Evolutionary conservation across 768 basidiomycete genomes (phyloP), one percentile per base, ranked within the genome.

Genomic region (Pleurotus pulmonarius): DNA sequence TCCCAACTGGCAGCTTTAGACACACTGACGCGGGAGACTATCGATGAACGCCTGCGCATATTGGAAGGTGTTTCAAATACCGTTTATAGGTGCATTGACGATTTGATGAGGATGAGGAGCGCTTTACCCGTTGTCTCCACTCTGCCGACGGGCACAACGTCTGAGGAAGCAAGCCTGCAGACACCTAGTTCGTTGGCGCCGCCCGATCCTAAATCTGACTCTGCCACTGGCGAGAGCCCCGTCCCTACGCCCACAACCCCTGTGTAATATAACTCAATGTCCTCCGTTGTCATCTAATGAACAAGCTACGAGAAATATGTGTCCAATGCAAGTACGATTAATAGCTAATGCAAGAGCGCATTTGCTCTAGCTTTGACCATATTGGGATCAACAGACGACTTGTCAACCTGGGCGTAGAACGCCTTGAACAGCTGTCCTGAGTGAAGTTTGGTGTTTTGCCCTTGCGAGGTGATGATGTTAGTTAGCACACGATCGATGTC

Each of bases 31-130:
- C 76, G 90, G 54, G 88, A 90, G 61, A 88, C 88, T 5, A 88
- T 97, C 48, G 91, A 94, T 61, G 92, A 94, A 63, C 82, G 92
- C 55, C 70, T 98, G 59, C 78, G 84, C 43, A 79, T 92, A 39
- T 72, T 98, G 38, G 87, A 93, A 70, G 81, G 84, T 15, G 87
- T 95, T 39, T 90, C 92, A 39, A 76, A 76, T 38, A 80, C 85
- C 3, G 75, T 94, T n/a, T 83, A 83, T 65, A 77, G 79, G 16
- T 87, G 92, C 63, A 80, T 92, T 54, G 87, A 90, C 60, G 92
- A 97, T 62, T 76, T 97, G 59, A 80, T 87, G 67, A 75, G 83
- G 61, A 75, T 92, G 67, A 74, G 89, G 61, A 92, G 90, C 62
- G 76, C 82, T n/a, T 70, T 93, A 29, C 87, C 60, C 4, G 25